These are phyloP conservation scores for Cystoisospora suis DNA, from an alignment of 169 alveolate genomes.

Conservation along the genomic window DNA sequence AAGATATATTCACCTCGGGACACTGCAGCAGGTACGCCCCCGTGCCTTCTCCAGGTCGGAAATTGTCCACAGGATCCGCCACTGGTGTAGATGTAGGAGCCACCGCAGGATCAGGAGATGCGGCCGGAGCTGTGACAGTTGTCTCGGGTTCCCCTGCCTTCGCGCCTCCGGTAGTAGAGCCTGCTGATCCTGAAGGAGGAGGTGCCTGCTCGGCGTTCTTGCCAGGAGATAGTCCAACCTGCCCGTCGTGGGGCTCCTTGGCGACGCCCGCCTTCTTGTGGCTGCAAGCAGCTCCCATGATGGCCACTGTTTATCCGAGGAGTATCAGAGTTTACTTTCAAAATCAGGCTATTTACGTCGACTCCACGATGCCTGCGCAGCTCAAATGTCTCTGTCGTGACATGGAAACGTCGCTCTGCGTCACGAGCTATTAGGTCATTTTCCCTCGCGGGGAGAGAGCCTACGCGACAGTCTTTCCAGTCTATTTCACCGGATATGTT, in stretches of 20 bases:
- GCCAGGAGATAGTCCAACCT: not conserved
- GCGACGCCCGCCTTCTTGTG: not conserved
- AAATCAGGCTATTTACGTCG: too few species aligned
- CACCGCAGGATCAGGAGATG: not conserved
- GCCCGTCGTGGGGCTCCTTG: not conserved
- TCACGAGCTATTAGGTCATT: too few species aligned
- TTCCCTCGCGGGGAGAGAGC: too few species aligned
- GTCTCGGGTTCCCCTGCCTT: not conserved
- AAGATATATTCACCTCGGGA: not conserved
- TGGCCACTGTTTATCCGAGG: not conserved
- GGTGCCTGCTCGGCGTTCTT: not conserved
- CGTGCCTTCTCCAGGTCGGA: not conserved
- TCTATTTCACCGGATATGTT: too few species aligned
- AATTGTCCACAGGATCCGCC: not conserved
- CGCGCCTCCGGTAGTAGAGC: not conserved
- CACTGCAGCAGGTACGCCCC: not conserved
- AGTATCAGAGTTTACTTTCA: not conserved
- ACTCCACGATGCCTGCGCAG: too few species aligned
- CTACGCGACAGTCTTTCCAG: too few species aligned
- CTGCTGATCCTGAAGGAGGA: not conserved
- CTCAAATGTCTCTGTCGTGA: too few species aligned
- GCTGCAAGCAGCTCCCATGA: constrained; percentile 2
- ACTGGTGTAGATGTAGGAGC: not conserved
- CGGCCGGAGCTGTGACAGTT: not conserved
- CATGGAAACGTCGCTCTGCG: too few species aligned